A percentile compares a stretch with the other conserved stretches of the same genome.
phyloP scores from a whole-genome alignment of 768 basidiomycete genomes.

The Pholiota conissans region DNA sequence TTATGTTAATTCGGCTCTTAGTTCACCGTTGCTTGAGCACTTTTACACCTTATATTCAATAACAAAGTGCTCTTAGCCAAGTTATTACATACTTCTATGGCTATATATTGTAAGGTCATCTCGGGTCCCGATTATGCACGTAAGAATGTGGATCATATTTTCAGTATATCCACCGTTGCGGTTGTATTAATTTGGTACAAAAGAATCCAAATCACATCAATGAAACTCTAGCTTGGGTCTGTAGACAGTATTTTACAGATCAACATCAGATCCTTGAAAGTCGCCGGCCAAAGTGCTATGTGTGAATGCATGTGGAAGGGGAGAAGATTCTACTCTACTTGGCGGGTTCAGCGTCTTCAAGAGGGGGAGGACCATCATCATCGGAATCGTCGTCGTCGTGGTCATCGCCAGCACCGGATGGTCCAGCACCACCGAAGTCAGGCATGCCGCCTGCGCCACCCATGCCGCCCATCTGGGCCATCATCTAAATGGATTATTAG shows the following conservation, averaged over 20 bases:
- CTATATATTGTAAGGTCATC: no score
- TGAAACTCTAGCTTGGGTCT: not conserved
- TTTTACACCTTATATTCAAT: not conserved
- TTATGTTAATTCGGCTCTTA: no score
- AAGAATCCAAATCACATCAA: not conserved
- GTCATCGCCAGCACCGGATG: conserved; percentile 24
- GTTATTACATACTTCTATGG: not conserved
- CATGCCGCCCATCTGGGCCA: conserved; percentile 46
- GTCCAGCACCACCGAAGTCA: conserved; percentile 21
- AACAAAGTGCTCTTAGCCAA: not conserved
- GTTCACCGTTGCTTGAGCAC: conserved; percentile 28
- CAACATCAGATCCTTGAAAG: not conserved
- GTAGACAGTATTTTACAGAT: not conserved
- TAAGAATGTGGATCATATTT: no score
- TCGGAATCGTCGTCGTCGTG: conserved; percentile 51
- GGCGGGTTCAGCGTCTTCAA: conserved; percentile 61
- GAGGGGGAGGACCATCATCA: conserved; percentile 77
- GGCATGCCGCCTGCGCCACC: conserved; percentile 20
- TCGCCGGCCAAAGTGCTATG: not conserved
- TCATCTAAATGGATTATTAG: conserved; percentile 37
- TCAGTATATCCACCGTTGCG: not conserved
- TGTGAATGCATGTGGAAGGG: not conserved
- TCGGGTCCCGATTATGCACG: no score
- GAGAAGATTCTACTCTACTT: conserved; percentile 31
- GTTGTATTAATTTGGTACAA: not conserved